Evolutionary conservation across 768 basidiomycete species (phyloP).

Genomic region (Boletus huronensis): DNA sequence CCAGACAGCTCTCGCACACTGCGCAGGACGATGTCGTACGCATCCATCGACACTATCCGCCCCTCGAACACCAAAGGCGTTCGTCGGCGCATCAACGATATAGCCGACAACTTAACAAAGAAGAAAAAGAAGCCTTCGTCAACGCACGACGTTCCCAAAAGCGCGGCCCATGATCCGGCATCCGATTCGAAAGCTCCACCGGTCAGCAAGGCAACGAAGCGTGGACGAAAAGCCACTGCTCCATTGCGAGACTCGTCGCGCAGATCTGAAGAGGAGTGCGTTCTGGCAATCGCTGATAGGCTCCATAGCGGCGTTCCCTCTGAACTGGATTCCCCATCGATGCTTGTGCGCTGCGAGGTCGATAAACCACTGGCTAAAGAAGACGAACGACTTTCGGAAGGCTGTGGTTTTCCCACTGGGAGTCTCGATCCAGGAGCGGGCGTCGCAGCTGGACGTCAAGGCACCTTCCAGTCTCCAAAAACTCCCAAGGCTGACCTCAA

Average conservation of each 20-base stretch:
- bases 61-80: slow-evolving; percentile 4
- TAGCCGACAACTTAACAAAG: slow-evolving; percentile 3
- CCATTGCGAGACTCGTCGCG: background rate
- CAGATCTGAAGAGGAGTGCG: background rate
- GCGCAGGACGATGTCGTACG: slow-evolving; percentile 17
- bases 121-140: background rate
- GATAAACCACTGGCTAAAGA: background rate
- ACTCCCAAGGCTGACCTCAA: background rate
- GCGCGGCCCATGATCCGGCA: background rate
- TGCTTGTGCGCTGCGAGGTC: background rate
- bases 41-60: slow-evolving; percentile 18
- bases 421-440: background rate
- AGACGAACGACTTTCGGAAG: background rate
- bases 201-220: background rate
- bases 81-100: slow-evolving; percentile 15
- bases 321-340: background rate
- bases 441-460: background rate
- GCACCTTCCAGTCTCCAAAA: background rate
- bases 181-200: background rate
- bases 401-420: background rate
- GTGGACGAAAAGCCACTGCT: background rate
- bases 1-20: slow-evolving; percentile 5
- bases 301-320: slow-evolving; percentile 4
- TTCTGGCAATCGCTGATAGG: background rate
- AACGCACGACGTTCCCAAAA: background rate